phyloP scores from a whole-genome alignment of 805 yeast genomes.

The Candida boidinii region DNA sequence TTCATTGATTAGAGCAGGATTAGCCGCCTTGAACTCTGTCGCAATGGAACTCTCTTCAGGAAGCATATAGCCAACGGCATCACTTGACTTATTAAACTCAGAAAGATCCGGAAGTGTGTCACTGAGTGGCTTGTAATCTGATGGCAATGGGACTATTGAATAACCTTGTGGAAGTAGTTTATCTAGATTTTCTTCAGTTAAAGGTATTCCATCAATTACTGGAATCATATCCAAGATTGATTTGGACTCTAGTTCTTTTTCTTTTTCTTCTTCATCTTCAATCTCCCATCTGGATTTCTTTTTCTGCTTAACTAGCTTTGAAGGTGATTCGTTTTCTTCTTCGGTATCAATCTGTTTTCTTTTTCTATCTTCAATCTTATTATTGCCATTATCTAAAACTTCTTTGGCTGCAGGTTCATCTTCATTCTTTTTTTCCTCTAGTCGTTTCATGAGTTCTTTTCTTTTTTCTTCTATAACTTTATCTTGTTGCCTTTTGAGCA shows the following conservation, averaged over 20 bases:
- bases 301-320: slow-evolving; percentile 1
- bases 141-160: slow-evolving; percentile 34
- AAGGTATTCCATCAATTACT: slow-evolving; percentile 24
- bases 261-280: slow-evolving; percentile 9
- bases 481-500: slow-evolving; percentile 32
- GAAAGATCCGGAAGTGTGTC: slow-evolving; percentile 28
- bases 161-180: slow-evolving; percentile 47
- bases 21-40: slow-evolving; percentile 20
- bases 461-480: slow-evolving; percentile 14
- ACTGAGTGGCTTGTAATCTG: slow-evolving; percentile 29
- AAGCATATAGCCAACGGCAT: slow-evolving; percentile 34
- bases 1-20: slow-evolving; percentile 36
- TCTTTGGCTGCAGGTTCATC: slow-evolving; percentile 10
- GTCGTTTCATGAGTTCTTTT: slow-evolving; percentile 15
- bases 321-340: too few relatives aligned
- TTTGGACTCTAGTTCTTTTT: slow-evolving; percentile 1
- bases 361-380: slow-evolving; percentile 37
- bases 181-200: slow-evolving; percentile 40
- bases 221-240: slow-evolving; percentile 11
- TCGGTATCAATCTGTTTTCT: slow-evolving; percentile 28
- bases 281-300: slow-evolving; percentile 20
- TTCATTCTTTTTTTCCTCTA: slow-evolving; percentile 7
- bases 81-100: slow-evolving; percentile 11
- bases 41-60: slow-evolving; percentile 37
- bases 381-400: slow-evolving; percentile 6